Evolutionary conservation across 129 eudicot genomes (phyloP).

Genomic region (Sambucus nigra): DNA sequence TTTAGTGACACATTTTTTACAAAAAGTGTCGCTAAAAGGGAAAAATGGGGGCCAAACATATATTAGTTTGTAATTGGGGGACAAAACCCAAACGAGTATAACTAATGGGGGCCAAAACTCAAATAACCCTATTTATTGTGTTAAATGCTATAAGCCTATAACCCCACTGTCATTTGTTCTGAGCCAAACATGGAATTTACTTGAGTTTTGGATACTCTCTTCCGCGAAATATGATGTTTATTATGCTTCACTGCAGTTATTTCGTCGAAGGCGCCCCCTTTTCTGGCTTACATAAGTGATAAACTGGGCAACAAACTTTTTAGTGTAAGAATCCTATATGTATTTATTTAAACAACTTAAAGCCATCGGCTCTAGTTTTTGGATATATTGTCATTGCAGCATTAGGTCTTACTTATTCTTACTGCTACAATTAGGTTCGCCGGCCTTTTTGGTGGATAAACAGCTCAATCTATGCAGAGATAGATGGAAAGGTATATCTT

Average conservation of each 20-base stretch:
- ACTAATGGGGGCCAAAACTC: too few species aligned
- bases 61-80: too few species aligned
- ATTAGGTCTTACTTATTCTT: constrained; percentile 12
- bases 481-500: constrained; percentile 78
- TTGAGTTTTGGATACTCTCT: too few species aligned
- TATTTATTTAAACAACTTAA: constrained; percentile 12
- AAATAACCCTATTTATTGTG: too few species aligned
- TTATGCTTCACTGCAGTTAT: constrained; percentile 51
- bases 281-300: constrained; percentile 71
- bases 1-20: too few species aligned
- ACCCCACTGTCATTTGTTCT: constrained; percentile 2
- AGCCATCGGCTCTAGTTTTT: not conserved
- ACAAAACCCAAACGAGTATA: too few species aligned
- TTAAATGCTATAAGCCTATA: too few species aligned
- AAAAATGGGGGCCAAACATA: too few species aligned
- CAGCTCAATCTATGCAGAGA: constrained; percentile 89
- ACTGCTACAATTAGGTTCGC: constrained; percentile 43
- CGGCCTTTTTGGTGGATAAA: constrained; percentile 99
- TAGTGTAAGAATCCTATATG: constrained; percentile 44
- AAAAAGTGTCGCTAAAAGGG: too few species aligned
- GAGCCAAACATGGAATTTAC: not conserved
- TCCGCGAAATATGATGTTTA: too few species aligned
- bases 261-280: constrained; percentile 80
- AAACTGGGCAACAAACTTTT: constrained; percentile 76
- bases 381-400: constrained; percentile 3